Base-by-base conservation (phyloP, 2,329 filamentous ascomycete genomes). In the Colletotrichum gloeosporioides region DNA sequence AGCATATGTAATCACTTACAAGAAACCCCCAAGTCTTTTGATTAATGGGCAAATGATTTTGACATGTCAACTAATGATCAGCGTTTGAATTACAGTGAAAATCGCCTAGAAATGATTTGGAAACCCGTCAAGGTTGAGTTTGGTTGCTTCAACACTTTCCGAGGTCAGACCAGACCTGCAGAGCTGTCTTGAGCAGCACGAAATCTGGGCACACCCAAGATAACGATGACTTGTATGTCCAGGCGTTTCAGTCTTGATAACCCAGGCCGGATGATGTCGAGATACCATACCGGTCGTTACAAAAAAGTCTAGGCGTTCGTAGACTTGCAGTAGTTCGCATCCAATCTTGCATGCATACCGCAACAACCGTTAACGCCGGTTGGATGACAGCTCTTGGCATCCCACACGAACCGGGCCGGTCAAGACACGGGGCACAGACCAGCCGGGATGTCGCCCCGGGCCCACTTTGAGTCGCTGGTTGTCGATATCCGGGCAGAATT, bases 81-180 rank as follows among this genome's bases (percentile, higher is more conserved):
- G n/a, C 10, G 0, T 53, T 53, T 53, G 44, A 22, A 8, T 0
- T 0, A 13, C n/a, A 22, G 1, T 0, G 0, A 53, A 22, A 22
- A 13, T 22, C 44, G n/a, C 10, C 22, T 6, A 4, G 1, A 22
- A 13, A 8, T 13, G n/a, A 53, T 22, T 22, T 53, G n/a, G 1
- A 53, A 8, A 0, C 10, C 10, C n/a, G 44, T 13, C 10, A 22
- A 22, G 44, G 10, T 0, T 0, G 0, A 13, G 0, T 53, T 0
- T 22, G 8, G 6, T 13, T 22, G 12, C 12, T 53, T 13, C 44
- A 53, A 4, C 44, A 53, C 44, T 22, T 53, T 53, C n/a, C n/a
- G 10, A 53, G n/a, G 10, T 53, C 9, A 53, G 0, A 0, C 10
- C 0, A 8, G n/a, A 3, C 0, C n/a, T 53, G 44, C 10, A 22